Conservation (phyloP, 148 eudicot species). For the Nyssa sinensis region DNA sequence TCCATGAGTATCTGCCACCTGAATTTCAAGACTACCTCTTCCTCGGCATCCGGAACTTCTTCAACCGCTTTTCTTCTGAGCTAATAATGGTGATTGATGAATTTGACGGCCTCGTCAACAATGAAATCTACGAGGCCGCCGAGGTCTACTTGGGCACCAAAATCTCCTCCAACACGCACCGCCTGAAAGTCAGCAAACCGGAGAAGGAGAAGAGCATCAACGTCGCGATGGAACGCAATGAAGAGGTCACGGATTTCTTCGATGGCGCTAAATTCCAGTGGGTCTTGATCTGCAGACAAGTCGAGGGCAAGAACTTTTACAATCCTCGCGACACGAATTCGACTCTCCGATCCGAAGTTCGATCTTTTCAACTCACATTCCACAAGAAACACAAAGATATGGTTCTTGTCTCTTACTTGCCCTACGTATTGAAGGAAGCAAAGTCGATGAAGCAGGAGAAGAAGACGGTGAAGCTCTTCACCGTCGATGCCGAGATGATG, state of each 20-base stretch:
- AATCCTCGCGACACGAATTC: slow-evolving; percentile 30
- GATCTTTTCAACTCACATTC: slow-evolving; percentile 31
- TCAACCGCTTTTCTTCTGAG: slow-evolving; percentile 36
- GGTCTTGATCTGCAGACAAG: slow-evolving; percentile 23
- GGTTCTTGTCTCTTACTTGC: slow-evolving; percentile 43
- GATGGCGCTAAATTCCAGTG: slow-evolving; percentile 36
- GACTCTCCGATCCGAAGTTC: slow-evolving; percentile 25
- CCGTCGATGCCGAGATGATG: slow-evolving; percentile 19
- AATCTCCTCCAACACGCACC: slow-evolving; percentile 15
- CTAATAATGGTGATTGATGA: slow-evolving; percentile 49
- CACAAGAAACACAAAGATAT: slow-evolving; percentile 23
- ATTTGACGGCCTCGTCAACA: slow-evolving; percentile 35
- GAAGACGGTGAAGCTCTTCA: slow-evolving; percentile 39
- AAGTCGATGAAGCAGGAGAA: slow-evolving; percentile 23
- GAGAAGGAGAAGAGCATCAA: slow-evolving; percentile 25
- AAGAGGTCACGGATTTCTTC: slow-evolving; percentile 33
- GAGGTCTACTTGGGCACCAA: slow-evolving; percentile 35
- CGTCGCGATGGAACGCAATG: slow-evolving; percentile 34
- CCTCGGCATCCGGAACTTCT: slow-evolving; percentile 31
- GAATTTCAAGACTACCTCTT: slow-evolving; percentile 37
- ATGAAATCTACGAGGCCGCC: slow-evolving; percentile 54
- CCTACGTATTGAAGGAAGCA: slow-evolving; percentile 27
- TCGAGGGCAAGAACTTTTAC: slow-evolving; percentile 13
- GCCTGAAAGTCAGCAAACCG: slow-evolving; percentile 40
- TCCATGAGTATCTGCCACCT: slow-evolving; percentile 36